Percentiles rank a stretch among this genome's conserved stretches.
Conservation (phyloP, 805 yeast species). For the Candida suzukii region DNA sequence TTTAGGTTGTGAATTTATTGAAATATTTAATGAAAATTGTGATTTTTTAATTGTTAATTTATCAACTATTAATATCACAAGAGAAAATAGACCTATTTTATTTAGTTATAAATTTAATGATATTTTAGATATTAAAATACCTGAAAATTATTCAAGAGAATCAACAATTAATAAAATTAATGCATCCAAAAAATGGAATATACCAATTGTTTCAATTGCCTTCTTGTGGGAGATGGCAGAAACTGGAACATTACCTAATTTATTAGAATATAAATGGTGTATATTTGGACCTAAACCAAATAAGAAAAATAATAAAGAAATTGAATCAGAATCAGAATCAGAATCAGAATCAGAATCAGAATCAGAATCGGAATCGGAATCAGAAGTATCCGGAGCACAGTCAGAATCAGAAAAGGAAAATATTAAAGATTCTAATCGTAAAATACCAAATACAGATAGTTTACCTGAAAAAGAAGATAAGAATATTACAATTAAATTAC, state of each 20-base stretch:
- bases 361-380: constrained; percentile 2
- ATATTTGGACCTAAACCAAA: constrained; percentile 31
- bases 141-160: constrained; percentile 12
- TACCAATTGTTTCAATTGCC: constrained; percentile 52
- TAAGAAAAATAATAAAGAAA: constrained; percentile 6
- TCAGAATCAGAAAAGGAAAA: neutral
- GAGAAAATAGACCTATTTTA: constrained; percentile 33
- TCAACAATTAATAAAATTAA: constrained; percentile 47
- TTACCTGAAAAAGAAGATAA: no score
- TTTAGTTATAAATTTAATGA: constrained; percentile 31
- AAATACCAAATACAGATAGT: neutral
- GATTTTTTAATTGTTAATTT: constrained; percentile 53
- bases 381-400: neutral
- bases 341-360: neutral
- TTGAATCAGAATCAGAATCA: constrained; percentile 4
- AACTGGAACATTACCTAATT: constrained; percentile 29
- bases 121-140: constrained; percentile 9
- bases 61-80: constrained; percentile 34
- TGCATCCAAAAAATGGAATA: constrained; percentile 50
- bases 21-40: constrained; percentile 40
- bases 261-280: constrained; percentile 47
- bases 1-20: constrained; percentile 45
- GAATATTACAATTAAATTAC: constrained; percentile 24
- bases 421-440: no score
- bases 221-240: constrained; percentile 47